Conservation (phyloP, 495 filamentous ascomycete species). For the Tuber aestivum region DNA sequence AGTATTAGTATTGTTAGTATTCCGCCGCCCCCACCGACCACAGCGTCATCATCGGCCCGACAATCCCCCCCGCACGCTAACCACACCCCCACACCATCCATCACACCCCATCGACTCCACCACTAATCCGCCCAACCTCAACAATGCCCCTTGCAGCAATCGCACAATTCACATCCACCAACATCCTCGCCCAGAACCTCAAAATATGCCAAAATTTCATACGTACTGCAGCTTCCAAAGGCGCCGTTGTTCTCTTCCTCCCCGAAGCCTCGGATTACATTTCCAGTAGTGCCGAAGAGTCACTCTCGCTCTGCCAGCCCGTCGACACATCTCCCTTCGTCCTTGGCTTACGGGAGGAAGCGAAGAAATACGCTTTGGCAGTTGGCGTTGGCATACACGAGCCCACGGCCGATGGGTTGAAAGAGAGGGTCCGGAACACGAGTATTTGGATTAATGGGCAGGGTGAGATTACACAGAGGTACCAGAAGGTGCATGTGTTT, state of each 20-base stretch:
- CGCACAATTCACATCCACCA: constrained; percentile 40
- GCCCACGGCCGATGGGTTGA: constrained; percentile 46
- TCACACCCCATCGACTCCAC: not conserved
- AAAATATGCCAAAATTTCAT: constrained; percentile 21
- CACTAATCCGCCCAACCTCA: not conserved
- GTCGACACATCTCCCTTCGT: constrained; percentile 58
- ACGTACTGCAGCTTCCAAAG: constrained; percentile 15
- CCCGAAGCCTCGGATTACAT: constrained; percentile 93
- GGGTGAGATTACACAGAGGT: constrained; percentile 57
- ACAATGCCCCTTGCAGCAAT: constrained; percentile 34
- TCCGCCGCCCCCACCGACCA: too few relatives aligned
- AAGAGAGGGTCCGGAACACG: constrained; percentile 30
- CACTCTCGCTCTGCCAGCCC: constrained; percentile 59
- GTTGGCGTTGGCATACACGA: constrained; percentile 91
- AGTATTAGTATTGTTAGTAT: not conserved
- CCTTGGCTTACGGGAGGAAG: constrained; percentile 61
- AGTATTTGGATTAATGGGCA: constrained; percentile 56
- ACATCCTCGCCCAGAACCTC: constrained; percentile 26
- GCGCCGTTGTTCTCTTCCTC: constrained; percentile 66
- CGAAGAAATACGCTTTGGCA: constrained; percentile 54
- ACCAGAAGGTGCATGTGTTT: constrained; percentile 76
- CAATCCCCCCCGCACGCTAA: not conserved
- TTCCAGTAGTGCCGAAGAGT: constrained; percentile 58
- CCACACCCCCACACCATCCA: not conserved
- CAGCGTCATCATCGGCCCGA: not conserved